phyloP scores from a whole-genome alignment of 768 basidiomycete genomes.

The Mycena metata region DNA sequence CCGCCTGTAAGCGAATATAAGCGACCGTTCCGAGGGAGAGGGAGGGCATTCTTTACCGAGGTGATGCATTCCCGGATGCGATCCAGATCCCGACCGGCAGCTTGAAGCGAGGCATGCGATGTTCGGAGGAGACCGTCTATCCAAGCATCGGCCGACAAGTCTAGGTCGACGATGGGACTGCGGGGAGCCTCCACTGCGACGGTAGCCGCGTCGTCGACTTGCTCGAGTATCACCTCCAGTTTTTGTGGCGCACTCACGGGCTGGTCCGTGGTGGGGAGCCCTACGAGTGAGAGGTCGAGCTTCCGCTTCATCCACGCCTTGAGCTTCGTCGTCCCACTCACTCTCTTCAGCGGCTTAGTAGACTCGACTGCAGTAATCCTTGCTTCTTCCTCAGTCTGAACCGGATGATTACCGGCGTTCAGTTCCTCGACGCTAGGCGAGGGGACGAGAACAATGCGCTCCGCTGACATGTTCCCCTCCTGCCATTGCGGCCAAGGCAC shows the following conservation, averaged over 20 bases:
- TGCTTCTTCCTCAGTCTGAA: conserved; percentile 42
- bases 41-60: conserved; percentile 56
- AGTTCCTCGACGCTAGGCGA: conserved; percentile 18
- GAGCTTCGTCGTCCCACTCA: conserved; percentile 61
- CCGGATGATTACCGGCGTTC: neutral
- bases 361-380: conserved; percentile 39
- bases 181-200: neutral
- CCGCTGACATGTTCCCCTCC: conserved; percentile 13
- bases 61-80: conserved; percentile 67
- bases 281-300: conserved; percentile 42
- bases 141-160: conserved; percentile 49
- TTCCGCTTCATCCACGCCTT: conserved; percentile 78
- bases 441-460: neutral
- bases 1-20: conserved; percentile 56
- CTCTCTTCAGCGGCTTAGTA: conserved; percentile 41
- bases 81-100: conserved; percentile 69
- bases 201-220: neutral
- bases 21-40: neutral
- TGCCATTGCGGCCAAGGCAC: conserved; percentile 5
- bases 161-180: conserved; percentile 21
- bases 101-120: conserved; percentile 63
- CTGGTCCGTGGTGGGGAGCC: neutral
- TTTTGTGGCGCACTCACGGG: conserved; percentile 40
- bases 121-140: conserved; percentile 58
- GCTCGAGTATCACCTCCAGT: conserved; percentile 49